Conservation (phyloP, 1,139 yeast species). For the Yamadazyma blattariae region DNA sequence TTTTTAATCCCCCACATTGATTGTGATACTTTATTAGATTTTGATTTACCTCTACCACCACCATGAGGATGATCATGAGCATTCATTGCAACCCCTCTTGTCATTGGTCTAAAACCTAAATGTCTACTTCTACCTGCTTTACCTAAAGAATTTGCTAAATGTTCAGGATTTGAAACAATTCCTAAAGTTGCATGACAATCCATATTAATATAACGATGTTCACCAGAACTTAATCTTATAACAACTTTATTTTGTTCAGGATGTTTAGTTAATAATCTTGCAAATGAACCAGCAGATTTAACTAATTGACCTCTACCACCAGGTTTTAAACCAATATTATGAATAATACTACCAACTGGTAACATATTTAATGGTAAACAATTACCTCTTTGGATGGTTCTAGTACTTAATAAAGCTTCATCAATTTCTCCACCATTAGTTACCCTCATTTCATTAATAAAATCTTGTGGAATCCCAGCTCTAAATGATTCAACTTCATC, state of each 20-base stretch:
- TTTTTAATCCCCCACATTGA: constrained; percentile 98
- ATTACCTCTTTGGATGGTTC: constrained; percentile 90
- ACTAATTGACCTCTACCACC: constrained; percentile 90
- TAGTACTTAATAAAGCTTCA: constrained; percentile 85
- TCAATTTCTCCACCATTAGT: constrained; percentile 75
- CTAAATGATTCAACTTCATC: constrained; percentile 89
- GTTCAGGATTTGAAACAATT: constrained; percentile 91
- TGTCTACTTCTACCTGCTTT: constrained; percentile 96
- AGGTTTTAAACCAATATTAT: constrained; percentile 74
- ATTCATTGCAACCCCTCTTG: constrained; percentile 98
- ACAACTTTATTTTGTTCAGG: constrained; percentile 72
- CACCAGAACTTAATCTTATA: constrained; percentile 85
- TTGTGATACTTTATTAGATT: constrained; percentile 90
- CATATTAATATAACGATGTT: constrained; percentile 82
- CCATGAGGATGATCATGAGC: constrained; percentile 98
- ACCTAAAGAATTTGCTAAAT: constrained; percentile 86
- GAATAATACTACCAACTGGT: constrained; percentile 89
- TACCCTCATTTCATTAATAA: constrained; percentile 64
- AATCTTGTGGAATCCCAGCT: constrained; percentile 76
- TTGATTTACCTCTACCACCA: constrained; percentile 99
- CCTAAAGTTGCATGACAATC: constrained; percentile 95
- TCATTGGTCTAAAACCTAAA: constrained; percentile 91
- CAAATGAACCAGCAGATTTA: constrained; percentile 93
- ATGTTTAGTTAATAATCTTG: constrained; percentile 78
- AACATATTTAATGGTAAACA: constrained; percentile 90